Percentiles rank a stretch among this genome's conserved stretches.
These are phyloP conservation scores for Alternaria solani DNA, from an alignment of 2,329 filamentous ascomycete genomes.

Conservation along the genomic window DNA sequence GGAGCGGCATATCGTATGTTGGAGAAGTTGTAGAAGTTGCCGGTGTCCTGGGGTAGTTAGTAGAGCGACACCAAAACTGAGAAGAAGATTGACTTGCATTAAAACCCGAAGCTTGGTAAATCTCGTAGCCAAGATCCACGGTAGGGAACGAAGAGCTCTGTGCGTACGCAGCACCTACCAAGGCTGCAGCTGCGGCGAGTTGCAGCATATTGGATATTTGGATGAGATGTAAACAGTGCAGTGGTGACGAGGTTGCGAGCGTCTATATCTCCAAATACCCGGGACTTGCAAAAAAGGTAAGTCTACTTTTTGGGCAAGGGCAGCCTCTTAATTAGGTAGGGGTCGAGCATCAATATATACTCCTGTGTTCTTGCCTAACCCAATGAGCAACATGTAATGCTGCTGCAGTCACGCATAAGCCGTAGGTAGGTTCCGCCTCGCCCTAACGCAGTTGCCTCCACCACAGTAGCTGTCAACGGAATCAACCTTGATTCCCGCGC, in stretches of 20 bases:
- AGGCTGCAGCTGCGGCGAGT: conserved; percentile 28
- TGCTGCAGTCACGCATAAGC: conserved; percentile 7
- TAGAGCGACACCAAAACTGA: background rate
- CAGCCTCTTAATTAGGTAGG: background rate
- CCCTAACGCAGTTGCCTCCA: conserved; percentile 6
- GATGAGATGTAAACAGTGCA: background rate
- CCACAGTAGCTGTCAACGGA: conserved; percentile 1
- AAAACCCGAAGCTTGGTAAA: conserved; percentile 58
- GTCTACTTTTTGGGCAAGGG: background rate
- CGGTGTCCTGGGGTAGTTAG: conserved; percentile 41
- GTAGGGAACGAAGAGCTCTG: conserved; percentile 49
- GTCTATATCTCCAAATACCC: background rate
- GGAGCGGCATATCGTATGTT: conserved; percentile 66
- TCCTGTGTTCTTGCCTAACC: conserved; percentile 8
- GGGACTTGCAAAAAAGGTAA: background rate
- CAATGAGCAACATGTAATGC: conserved; percentile 3
- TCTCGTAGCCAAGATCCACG: conserved; percentile 64
- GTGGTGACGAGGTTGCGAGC: background rate
- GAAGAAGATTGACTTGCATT: conserved; percentile 48
- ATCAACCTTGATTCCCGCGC: conserved; percentile 1
- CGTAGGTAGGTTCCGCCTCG: background rate
- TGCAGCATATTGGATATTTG: conserved; percentile 29
- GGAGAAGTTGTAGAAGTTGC: conserved; percentile 62
- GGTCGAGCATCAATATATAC: conserved; percentile 4
- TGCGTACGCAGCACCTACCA: conserved; percentile 34